Evolutionary conservation across 2,329 filamentous ascomycete genomes (phyloP), one percentile per base, ranked within the genome.

Genomic region (Ophiosphaerella narmari): DNA sequence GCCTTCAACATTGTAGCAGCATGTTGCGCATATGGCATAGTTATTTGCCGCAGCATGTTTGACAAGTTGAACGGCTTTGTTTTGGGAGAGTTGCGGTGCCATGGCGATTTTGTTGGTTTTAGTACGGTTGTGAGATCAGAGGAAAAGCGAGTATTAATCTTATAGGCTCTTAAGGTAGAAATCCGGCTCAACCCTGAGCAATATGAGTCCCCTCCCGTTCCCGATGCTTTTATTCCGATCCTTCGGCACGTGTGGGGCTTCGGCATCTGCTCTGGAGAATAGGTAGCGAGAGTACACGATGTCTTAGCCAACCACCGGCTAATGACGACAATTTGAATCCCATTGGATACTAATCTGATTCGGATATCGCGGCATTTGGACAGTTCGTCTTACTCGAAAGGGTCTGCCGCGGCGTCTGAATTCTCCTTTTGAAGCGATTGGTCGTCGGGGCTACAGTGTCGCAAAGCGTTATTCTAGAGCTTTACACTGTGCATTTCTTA

Each of bases 1-100:
- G 40, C 83, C 84, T 74, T 90, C 87, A 50, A 89, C 75, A 65
- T 90, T 88, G 78, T 89, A 87, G 51, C 75, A 78, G 78, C 83
- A 86, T 77, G 84, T 85, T 54, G 79, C 83, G 7, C 82, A 82
- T 33, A 86, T 78, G 42, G 79, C 83, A 62, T 86, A 86, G 31
- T 79, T 76, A 62, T 81, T 80, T 21, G 76, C 72, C 39, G 77
- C 75, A 47, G 84, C 84, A 48, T 80, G 78, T 60, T 83, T 77
- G 62, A 86, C 79, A 63, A 86, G 83, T 64, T 62, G 65, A 23
- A 72, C 60, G 11, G 69, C 68, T 44, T 62, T 65, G 52, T 72
- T 70, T 24, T 70, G 62, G 47, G 84, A 83, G 33, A 73, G 76
- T 64, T 81, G 77, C 29, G 63, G 53, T 1, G 82, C 82, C 33